Base-by-base conservation (phyloP, 768 basidiomycete species). In the Leccinum uliginosum region DNA sequence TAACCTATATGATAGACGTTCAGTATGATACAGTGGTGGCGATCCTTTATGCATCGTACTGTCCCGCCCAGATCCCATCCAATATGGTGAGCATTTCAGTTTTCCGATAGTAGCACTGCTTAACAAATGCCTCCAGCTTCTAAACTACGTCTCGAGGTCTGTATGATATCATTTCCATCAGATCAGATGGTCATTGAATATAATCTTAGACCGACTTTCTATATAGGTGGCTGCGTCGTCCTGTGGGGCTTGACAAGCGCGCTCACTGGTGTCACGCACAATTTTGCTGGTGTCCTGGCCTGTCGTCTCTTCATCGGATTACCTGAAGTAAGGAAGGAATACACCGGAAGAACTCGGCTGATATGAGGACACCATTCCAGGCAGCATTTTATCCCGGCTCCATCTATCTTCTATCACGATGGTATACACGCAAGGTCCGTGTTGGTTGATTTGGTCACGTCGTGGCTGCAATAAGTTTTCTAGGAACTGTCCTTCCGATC, bases 371-470 rank as follows among this genome's bases (percentile, higher is more conserved):
- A n/a, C 11, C 48, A 48, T 29, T 27, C 29, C n/a, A 49, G 48
- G 48, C 48, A 14, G 48, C 48, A 19, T 49, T 49, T 19, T 53
- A 53, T 29, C 52, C 52, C 23, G 52, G 52, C 2, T 17, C 29
- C n/a, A 32, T 53, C 27, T 53, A 53, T 45, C 52, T 53, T 17
- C 32, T 53, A 19, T 53, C 52, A 19, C 14, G 52, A 45, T 53
- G 52, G 52, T 53, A 53, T 45, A 53, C 52, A 30, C 52, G 52
- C 43, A 44, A 44, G 23, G 52, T 53, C 26, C n/a, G 40, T 32
- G 19, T 26, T 21, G 23, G 3, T 24, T 45, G 26, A 9, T 21
- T 40, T 19, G 38, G 46, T 26, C 23, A 26, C 24, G 15, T 47
- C 46, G 15, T 26, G 19, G 3, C 17, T 24, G 29, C 17, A n/a